Percentiles rank a stretch among this genome's conserved stretches.
Evolutionary conservation across 768 basidiomycete genomes (phyloP).

Genomic region (Xerocomellus amylosporus): DNA sequence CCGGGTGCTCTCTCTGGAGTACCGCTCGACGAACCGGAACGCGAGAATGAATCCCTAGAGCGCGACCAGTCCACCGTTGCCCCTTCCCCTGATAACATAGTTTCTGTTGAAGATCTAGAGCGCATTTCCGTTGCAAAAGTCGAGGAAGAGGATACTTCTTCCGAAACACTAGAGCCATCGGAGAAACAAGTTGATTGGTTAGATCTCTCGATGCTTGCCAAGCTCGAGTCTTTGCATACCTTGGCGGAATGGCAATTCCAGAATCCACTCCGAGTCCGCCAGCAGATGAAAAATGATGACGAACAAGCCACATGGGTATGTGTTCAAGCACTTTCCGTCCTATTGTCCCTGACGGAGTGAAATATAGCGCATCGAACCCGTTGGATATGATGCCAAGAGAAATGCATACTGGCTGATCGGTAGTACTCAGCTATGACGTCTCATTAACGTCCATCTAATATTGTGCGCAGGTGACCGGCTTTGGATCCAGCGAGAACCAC

Average conservation of each 20-base stretch:
- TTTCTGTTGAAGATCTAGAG: not conserved
- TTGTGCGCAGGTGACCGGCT: constrained; percentile 64
- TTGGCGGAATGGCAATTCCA: constrained; percentile 88
- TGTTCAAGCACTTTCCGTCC: constrained; percentile 2
- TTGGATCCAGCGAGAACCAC: constrained; percentile 78
- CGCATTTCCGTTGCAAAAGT: constrained; percentile 11
- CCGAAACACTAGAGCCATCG: constrained; percentile 19
- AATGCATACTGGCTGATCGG: constrained; percentile 89
- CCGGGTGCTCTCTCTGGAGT: constrained; percentile 10
- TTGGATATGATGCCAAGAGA: constrained; percentile 75
- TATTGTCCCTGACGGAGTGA: constrained; percentile 1
- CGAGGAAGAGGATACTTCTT: constrained; percentile 21
- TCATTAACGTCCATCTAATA: not conserved
- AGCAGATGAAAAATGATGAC: constrained; percentile 75
- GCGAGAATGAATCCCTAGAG: constrained; percentile 16
- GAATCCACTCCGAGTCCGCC: constrained; percentile 65
- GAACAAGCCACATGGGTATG: constrained; percentile 77
- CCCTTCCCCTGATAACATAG: constrained; percentile 5
- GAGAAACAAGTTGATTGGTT: constrained; percentile 64
- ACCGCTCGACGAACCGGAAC: constrained; percentile 5
- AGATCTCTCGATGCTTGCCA: constrained; percentile 63
- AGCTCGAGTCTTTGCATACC: constrained; percentile 71
- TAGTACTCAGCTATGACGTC: constrained; percentile 37
- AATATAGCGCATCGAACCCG: constrained; percentile 74
- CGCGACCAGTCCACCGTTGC: not conserved